These are phyloP conservation scores for Ceratorhiza oryzae-sativae DNA, from an alignment of 1,284 basidiomycete genomes.

Conservation along the genomic window DNA sequence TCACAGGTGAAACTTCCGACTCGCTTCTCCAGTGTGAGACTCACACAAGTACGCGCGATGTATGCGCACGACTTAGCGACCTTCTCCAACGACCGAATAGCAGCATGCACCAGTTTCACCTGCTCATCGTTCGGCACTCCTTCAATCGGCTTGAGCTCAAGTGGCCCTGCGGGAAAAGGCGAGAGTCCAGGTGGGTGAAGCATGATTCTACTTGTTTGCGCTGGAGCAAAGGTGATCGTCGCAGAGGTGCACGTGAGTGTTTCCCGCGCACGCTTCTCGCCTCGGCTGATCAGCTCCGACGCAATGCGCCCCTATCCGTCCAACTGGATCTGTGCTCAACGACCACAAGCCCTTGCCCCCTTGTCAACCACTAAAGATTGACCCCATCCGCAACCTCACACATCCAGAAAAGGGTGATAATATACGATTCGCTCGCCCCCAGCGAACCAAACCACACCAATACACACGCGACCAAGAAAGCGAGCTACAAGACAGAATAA, in stretches of 20 bases:
- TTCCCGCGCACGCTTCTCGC: background rate
- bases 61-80: background rate
- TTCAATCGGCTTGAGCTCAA: background rate
- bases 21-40: too few relatives aligned
- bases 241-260: background rate
- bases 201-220: too few relatives aligned
- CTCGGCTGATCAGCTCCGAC: background rate
- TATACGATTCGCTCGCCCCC: background rate
- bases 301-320: background rate
- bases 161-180: background rate
- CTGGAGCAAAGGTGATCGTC: background rate
- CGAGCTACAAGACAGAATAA: background rate
- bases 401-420: background rate
- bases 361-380: too few relatives aligned
- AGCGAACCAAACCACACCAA: background rate
- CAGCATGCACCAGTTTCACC: conserved; percentile 21
- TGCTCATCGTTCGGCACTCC: conserved; percentile 15
- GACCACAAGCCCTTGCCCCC: background rate
- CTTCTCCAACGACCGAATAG: background rate
- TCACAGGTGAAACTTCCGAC: too few relatives aligned
- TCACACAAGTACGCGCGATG: too few relatives aligned
- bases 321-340: background rate
- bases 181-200: conserved; percentile 4
- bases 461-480: too few relatives aligned
- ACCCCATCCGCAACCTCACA: background rate